Evolutionary conservation across 2,329 filamentous ascomycete genomes (phyloP).

Genomic region (Metarhizium rileyi): DNA sequence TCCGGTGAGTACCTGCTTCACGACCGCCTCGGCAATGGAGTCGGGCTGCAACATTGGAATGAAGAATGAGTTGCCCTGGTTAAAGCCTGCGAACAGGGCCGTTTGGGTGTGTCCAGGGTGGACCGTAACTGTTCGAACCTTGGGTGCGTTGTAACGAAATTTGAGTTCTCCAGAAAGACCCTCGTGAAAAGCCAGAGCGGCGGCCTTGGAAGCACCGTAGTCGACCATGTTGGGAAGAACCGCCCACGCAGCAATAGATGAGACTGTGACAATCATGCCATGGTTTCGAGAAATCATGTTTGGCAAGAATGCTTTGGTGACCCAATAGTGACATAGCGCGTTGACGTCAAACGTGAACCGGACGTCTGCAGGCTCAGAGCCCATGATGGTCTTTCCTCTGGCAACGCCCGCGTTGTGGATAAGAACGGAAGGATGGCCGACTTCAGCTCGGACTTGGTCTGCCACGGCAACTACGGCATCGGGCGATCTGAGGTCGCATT

Average conservation of each 20-base stretch:
- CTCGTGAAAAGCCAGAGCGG: constrained; percentile 58
- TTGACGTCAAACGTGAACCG: constrained; percentile 65
- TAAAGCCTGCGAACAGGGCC: constrained; percentile 35
- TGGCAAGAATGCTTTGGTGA: constrained; percentile 58
- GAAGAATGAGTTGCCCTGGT: constrained; percentile 36
- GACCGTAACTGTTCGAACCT: constrained; percentile 56
- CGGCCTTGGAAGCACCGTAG: constrained; percentile 58
- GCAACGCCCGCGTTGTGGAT: constrained; percentile 64
- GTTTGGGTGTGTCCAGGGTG: constrained; percentile 38
- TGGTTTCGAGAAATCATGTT: constrained; percentile 53
- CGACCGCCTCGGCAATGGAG: constrained; percentile 35
- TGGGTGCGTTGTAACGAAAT: constrained; percentile 50
- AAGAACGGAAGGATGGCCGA: constrained; percentile 58
- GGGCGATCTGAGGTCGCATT: constrained; percentile 58
- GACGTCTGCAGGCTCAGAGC: constrained; percentile 45
- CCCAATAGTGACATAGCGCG: constrained; percentile 55
- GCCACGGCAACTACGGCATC: constrained; percentile 42
- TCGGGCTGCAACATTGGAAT: constrained; percentile 28
- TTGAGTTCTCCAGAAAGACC: constrained; percentile 48
- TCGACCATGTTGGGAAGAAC: constrained; percentile 55
- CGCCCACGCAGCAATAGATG: constrained; percentile 52
- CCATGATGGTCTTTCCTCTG: constrained; percentile 51
- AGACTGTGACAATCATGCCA: constrained; percentile 64
- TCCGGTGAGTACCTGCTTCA: constrained; percentile 38
- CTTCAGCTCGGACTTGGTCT: constrained; percentile 37